A percentile compares a stretch with the other conserved stretches of the same genome.
These are phyloP conservation scores for Astrothelium subdiscretum DNA, from an alignment of 495 filamentous ascomycete genomes.

Conservation along the genomic window DNA sequence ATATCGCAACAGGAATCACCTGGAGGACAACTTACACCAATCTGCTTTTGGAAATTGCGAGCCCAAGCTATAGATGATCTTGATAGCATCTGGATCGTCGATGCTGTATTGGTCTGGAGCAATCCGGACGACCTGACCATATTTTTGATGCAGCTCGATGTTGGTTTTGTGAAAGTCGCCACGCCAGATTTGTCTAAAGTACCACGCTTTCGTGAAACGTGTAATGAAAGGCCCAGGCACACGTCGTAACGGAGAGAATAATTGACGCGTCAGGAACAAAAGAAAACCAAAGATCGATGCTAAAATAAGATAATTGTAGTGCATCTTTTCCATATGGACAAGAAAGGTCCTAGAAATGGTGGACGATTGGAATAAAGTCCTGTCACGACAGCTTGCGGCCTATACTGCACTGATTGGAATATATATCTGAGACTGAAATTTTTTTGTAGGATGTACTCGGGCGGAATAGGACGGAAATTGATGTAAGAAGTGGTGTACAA, in stretches of 20 bases:
- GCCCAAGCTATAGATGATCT: constrained; percentile 33
- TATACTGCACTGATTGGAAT: no score
- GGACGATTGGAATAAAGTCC: no score
- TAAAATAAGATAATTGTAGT: not conserved
- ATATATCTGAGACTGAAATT: no score
- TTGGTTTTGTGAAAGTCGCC: constrained; percentile 37
- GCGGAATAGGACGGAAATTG: no score
- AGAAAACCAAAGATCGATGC: not conserved
- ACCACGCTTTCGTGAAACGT: constrained; percentile 43
- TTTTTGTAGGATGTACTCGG: no score
- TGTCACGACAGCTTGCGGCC: no score
- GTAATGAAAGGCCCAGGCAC: constrained; percentile 16
- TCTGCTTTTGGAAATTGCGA: constrained; percentile 12
- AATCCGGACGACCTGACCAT: constrained; percentile 36
- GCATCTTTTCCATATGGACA: not conserved
- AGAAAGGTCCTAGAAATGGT: no score
- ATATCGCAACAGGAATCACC: not conserved
- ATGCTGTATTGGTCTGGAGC: constrained; percentile 42
- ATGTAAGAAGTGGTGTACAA: no score
- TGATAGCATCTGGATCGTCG: constrained; percentile 32
- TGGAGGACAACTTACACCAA: constrained; percentile 8
- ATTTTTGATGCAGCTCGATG: constrained; percentile 33
- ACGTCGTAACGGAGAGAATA: constrained; percentile 7
- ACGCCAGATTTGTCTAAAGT: constrained; percentile 32
- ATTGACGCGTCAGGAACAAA: not conserved